Conservation (phyloP, 169 alveolate species). For the Neospora caninum region DNA sequence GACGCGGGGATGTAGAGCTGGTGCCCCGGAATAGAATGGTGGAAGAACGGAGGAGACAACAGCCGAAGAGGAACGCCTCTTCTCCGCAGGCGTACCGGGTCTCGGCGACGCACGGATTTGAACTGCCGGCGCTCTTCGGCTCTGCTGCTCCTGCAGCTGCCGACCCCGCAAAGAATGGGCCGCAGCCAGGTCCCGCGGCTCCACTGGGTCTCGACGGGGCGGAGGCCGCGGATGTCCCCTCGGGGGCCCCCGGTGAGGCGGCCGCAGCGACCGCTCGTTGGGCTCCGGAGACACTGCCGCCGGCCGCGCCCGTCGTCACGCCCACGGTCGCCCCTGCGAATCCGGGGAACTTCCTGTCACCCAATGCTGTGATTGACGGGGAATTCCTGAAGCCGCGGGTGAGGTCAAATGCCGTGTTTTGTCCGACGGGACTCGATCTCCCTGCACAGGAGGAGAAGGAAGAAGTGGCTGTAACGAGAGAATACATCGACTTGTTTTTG, state of each 20-base stretch:
- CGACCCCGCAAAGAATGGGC: too few relatives aligned
- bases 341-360: background rate
- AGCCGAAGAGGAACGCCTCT: background rate
- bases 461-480: constrained; percentile 40
- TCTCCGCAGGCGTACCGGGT: background rate
- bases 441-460: background rate
- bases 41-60: background rate
- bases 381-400: background rate
- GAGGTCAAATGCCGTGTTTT: background rate
- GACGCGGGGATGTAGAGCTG: background rate
- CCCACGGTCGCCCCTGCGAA: background rate
- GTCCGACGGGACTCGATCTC: background rate
- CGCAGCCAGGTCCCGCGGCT: too few relatives aligned
- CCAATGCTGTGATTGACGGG: background rate
- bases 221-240: too few relatives aligned
- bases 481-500: constrained; percentile 43
- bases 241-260: too few relatives aligned
- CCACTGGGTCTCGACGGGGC: too few relatives aligned
- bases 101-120: background rate
- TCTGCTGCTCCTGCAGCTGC: too few relatives aligned
- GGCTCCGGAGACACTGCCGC: background rate
- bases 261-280: background rate
- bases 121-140: too few relatives aligned
- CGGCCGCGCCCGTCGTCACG: background rate
- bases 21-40: background rate